These are phyloP conservation scores for Ceratobasidium sp. DNA, from an alignment of 1,284 basidiomycete species.

Conservation along the genomic window DNA sequence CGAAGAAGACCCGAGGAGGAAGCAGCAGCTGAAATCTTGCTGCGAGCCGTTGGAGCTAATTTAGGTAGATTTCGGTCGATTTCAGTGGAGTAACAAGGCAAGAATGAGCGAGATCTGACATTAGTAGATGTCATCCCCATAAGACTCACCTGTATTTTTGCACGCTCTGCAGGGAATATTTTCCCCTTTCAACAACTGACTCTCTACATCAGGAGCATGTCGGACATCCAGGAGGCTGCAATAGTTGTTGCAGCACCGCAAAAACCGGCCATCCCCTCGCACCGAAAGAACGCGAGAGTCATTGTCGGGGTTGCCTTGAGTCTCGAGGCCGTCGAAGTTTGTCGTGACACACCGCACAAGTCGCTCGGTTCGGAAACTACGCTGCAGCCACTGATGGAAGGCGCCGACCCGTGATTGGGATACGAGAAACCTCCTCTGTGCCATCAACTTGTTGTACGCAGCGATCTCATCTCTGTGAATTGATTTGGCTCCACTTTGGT, in stretches of 20 bases:
- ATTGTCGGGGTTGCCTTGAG: neutral
- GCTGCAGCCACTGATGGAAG: neutral
- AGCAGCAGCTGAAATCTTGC: no score
- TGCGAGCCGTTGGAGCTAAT: no score
- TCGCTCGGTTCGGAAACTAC: neutral
- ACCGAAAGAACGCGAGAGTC: neutral
- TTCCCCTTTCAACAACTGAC: neutral
- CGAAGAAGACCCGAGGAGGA: no score
- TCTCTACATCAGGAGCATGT: neutral
- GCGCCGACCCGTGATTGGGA: neutral
- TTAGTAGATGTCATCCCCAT: no score
- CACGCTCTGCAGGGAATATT: neutral
- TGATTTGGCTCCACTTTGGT: neutral
- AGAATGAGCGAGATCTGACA: no score
- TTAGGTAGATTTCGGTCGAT: no score
- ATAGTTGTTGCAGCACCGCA: neutral
- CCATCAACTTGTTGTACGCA: slow-evolving; percentile 17
- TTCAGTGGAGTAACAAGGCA: no score
- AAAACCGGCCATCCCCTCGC: neutral
- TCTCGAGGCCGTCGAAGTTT: neutral
- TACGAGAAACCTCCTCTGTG: neutral
- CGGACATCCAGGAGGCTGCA: neutral
- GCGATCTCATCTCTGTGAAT: neutral
- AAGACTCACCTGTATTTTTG: neutral
- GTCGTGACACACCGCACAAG: neutral